Evolutionary conservation across 345 rosid species (phyloP), one percentile per base, ranked within the genome.

Genomic region (Arabis hirsuta): DNA sequence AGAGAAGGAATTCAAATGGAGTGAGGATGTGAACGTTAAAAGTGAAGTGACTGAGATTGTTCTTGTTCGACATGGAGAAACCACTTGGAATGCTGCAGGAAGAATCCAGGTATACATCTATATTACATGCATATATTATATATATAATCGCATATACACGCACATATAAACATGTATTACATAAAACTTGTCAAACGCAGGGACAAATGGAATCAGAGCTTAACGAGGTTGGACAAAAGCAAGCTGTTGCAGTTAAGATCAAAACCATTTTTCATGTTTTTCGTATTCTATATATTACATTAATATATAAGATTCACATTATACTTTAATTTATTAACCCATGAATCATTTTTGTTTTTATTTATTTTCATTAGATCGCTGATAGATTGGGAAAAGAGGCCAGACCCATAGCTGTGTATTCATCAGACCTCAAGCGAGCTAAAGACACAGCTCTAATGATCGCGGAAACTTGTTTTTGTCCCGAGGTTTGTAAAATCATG

Each of bases 211-310:
- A 77, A 41, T 77, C 80, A 52, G 80, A 77, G 0, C 77, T 77
- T 19, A 77, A 77, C 76, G 80, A 77, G 55, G 52, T 72, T 71
- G 80, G 80, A 59, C 80, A 43, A 53, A 77, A 77, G 77, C 80
- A 77, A 24, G 80, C 80, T 26, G 76, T 65, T 65, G 80, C 80
- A 77, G 80, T 77, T 77, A 77, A 77, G 77, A 77, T 77, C 80
- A 24, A 41, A 42, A 32, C 62, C 16, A 0, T 39, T 39, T 26
- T 64, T 5, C 45, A 36, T 24, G 27, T 31, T 8, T 31, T 51
- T 67, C 10, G 13, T 16, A 22, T 55, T 19, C 3, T 12, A 20
- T 51, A 12, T 60, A 24, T 48, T 22, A n/a, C 31, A 43, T 19
- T 38, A 26, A 27, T 24, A 55, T 44, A 43, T 12, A 14, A 32